A percentile compares a stretch with the other conserved stretches of the same genome.
phyloP scores from a whole-genome alignment of 2,329 filamentous ascomycete species.

The Exophiala viscosa region DNA sequence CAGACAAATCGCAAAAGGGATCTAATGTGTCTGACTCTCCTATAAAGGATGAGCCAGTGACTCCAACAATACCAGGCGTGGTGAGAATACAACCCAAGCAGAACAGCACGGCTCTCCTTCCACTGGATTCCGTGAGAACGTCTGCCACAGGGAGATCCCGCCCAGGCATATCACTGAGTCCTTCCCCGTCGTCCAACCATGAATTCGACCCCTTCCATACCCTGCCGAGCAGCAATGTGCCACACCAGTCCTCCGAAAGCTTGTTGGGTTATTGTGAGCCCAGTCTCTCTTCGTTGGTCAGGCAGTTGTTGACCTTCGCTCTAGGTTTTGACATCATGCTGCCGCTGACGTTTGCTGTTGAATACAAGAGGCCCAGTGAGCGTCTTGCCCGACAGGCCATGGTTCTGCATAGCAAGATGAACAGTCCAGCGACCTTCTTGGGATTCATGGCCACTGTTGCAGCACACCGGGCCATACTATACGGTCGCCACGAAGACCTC shows the following conservation, averaged over 20 bases:
- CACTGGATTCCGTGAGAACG: not conserved
- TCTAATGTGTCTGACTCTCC: slow-evolving; percentile 12
- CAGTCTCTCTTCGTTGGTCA: not conserved
- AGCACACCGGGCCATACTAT: slow-evolving; percentile 37
- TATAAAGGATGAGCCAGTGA: slow-evolving; percentile 8
- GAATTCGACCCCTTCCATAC: slow-evolving; percentile 36
- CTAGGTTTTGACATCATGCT: slow-evolving; percentile 36
- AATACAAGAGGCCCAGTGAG: slow-evolving; percentile 28
- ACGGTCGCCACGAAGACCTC: slow-evolving; percentile 29
- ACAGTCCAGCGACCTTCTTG: slow-evolving; percentile 38
- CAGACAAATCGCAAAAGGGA: slow-evolving; percentile 1
- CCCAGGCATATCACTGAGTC: slow-evolving; percentile 3
- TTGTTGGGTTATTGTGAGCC: slow-evolving; percentile 37
- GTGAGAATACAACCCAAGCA: slow-evolving; percentile 1
- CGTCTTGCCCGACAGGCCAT: slow-evolving; percentile 29
- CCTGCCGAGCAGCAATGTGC: slow-evolving; percentile 31
- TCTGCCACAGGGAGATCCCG: not conserved
- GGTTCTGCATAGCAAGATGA: slow-evolving; percentile 34
- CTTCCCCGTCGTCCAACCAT: slow-evolving; percentile 27
- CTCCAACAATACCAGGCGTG: not conserved
- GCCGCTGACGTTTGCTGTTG: slow-evolving; percentile 39
- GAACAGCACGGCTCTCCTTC: not conserved
- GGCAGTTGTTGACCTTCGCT: slow-evolving; percentile 6
- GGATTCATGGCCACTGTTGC: slow-evolving; percentile 39
- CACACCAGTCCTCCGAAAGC: slow-evolving; percentile 30